Percentiles rank a stretch among this genome's conserved stretches.
Conservation (phyloP, 352 stramenopile species). For the Phytophthora nicotianae region DNA sequence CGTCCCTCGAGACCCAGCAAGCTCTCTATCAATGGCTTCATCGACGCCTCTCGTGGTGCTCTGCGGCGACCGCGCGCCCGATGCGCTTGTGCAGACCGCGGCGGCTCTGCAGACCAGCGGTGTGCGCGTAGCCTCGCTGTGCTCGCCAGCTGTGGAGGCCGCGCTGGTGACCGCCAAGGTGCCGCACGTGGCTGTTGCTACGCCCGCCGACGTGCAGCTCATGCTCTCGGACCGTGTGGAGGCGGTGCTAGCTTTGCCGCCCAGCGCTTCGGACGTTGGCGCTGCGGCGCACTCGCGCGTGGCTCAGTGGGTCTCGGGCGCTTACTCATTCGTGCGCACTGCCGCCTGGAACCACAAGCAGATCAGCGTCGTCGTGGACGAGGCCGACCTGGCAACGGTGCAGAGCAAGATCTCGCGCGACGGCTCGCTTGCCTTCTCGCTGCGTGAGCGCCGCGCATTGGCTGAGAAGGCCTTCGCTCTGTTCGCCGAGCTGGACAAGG, state of each 20-base stretch:
- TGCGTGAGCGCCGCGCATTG: conserved; percentile 69
- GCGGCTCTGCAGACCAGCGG: conserved; percentile 57
- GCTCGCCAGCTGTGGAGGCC: conserved; percentile 53
- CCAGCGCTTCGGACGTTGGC: conserved; percentile 29
- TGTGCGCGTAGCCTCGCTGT: conserved; percentile 67
- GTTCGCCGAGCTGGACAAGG: conserved; percentile 76
- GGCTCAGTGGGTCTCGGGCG: conserved; percentile 71
- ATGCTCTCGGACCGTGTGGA: conserved; percentile 74
- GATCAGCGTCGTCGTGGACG: conserved; percentile 81
- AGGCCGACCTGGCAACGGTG: conserved; percentile 58
- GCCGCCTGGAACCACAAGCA: conserved; percentile 90
- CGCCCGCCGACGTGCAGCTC: conserved; percentile 68
- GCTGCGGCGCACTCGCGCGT: conserved; percentile 51
- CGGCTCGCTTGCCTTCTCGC: conserved; percentile 66
- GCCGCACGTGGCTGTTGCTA: conserved; percentile 67
- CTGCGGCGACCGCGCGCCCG: conserved; percentile 55
- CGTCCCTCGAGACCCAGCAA: conserved; percentile 8
- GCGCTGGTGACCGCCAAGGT: conserved; percentile 78
- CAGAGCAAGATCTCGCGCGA: conserved; percentile 64
- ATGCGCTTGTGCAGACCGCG: conserved; percentile 53
- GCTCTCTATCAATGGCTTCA: conserved; percentile 28
- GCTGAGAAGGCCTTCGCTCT: conserved; percentile 82
- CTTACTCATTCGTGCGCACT: conserved; percentile 81
- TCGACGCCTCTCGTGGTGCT: conserved; percentile 71
- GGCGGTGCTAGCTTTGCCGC: conserved; percentile 67